These are phyloP conservation scores for Limonomyces culmigenus DNA, from an alignment of 1,284 basidiomycete species.

Conservation along the genomic window DNA sequence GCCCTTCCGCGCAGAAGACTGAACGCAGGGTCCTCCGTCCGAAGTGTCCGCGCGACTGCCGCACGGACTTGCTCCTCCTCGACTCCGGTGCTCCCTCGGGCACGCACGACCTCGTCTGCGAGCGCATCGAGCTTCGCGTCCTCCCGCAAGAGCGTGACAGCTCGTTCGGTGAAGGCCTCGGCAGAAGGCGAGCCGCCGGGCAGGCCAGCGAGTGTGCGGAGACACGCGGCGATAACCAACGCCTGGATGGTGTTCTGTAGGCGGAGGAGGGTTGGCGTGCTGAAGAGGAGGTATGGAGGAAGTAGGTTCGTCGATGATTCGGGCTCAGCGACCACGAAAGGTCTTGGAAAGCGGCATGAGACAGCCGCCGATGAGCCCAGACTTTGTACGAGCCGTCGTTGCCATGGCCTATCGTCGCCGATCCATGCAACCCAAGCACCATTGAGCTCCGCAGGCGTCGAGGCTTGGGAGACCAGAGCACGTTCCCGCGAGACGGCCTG, in stretches of 20 bases:
- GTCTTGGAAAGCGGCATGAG: constrained; percentile 22
- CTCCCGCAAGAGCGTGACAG: constrained; percentile 44
- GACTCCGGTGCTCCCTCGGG: constrained; percentile 13
- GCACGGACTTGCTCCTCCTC: constrained; percentile 32
- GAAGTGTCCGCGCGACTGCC: constrained; percentile 43
- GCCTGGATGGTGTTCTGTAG: constrained; percentile 59
- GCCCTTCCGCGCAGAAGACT: constrained; percentile 38
- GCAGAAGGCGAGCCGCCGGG: constrained; percentile 17
- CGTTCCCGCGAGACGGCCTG: constrained; percentile 38
- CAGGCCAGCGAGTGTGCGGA: constrained; percentile 31
- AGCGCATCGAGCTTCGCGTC: constrained; percentile 44
- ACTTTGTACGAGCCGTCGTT: constrained; percentile 26
- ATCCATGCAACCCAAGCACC: no score
- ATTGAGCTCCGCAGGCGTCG: constrained; percentile 19
- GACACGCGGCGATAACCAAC: constrained; percentile 41
- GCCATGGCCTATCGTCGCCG: constrained; percentile 21
- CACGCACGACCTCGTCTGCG: constrained; percentile 51
- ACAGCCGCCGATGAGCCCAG: constrained; percentile 27
- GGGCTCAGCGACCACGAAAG: constrained; percentile 4
- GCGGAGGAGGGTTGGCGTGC: constrained; percentile 29
- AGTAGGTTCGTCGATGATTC: constrained; percentile 19
- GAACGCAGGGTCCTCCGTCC: constrained; percentile 46
- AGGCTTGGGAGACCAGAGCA: constrained; percentile 30
- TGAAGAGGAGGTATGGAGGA: constrained; percentile 46
- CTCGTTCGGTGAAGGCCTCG: constrained; percentile 39